Conservation (phyloP, 345 rosid species). For the Corymbia maculata region DNA sequence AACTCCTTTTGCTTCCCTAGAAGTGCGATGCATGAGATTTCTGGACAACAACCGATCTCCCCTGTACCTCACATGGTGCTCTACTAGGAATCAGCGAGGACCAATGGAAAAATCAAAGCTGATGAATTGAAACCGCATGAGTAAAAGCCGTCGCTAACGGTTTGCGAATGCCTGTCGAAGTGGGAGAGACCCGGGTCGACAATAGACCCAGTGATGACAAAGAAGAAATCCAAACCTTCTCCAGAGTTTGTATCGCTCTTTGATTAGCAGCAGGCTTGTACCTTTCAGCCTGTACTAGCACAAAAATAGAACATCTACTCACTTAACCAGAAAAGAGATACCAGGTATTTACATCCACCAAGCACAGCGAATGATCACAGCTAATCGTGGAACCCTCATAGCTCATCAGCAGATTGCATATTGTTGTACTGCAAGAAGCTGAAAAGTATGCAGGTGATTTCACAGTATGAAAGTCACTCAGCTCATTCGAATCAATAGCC, state of each 20-base stretch:
- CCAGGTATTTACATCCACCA: background rate
- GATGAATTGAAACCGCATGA: background rate
- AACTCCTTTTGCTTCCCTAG: background rate
- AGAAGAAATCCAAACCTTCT: slow-evolving; percentile 32
- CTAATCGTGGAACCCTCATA: background rate
- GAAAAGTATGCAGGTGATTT: background rate
- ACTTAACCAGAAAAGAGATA: background rate
- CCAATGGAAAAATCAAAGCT: background rate
- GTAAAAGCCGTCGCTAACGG: background rate
- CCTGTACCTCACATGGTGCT: background rate
- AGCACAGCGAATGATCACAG: background rate
- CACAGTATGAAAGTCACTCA: background rate
- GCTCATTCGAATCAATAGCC: background rate
- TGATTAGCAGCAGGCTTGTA: slow-evolving; percentile 47
- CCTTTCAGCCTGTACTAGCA: slow-evolving; percentile 38
- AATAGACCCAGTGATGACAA: background rate
- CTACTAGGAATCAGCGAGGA: background rate
- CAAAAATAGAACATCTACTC: background rate
- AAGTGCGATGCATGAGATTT: background rate
- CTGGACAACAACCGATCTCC: background rate
- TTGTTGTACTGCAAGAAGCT: background rate
- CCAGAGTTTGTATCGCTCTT: slow-evolving; percentile 68
- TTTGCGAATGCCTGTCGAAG: background rate
- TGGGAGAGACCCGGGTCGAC: background rate
- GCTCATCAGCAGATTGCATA: background rate